Evolutionary conservation across 2,329 filamentous ascomycete species (phyloP).

Genomic region (Thermoascus crustaceus): DNA sequence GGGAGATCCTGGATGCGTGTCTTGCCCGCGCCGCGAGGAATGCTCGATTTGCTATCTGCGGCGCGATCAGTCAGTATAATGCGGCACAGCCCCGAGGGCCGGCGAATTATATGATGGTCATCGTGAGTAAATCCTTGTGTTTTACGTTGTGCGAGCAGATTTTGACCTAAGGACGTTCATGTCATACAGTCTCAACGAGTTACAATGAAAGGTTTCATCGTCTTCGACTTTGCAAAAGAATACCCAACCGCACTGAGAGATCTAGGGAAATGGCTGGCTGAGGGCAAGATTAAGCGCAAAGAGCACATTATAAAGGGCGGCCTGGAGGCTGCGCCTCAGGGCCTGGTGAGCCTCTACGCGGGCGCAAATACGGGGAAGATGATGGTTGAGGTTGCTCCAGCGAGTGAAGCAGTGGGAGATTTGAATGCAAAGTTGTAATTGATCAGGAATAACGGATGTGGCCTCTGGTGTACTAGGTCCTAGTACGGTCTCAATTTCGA

Average conservation of each 20-base stretch:
- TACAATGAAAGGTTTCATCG: conserved; percentile 63
- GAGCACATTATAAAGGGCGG: conserved; percentile 66
- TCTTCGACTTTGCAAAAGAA: conserved; percentile 57
- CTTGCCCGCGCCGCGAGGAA: conserved; percentile 54
- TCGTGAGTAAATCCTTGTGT: conserved; percentile 21
- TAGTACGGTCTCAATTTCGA: too few species aligned
- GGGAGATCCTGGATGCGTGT: conserved; percentile 60
- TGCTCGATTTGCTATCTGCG: conserved; percentile 64
- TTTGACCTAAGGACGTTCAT: conserved; percentile 8
- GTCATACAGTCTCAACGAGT: conserved; percentile 28
- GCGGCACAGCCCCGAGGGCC: conserved; percentile 47
- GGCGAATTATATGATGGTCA: conserved; percentile 38
- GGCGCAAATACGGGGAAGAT: conserved; percentile 64
- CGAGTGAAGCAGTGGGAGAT: conserved; percentile 19
- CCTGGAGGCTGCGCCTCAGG: conserved; percentile 54
- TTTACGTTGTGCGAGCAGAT: not conserved
- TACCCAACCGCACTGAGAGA: conserved; percentile 52
- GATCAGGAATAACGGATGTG: too few species aligned
- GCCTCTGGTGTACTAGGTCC: too few species aligned
- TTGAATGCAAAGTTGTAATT: conserved; percentile 38
- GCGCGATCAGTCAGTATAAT: conserved; percentile 64
- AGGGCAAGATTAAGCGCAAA: conserved; percentile 64
- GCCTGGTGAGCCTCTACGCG: conserved; percentile 56
- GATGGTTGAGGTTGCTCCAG: conserved; percentile 36
- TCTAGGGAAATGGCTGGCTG: conserved; percentile 57